These are phyloP conservation scores for Yamagishiella unicocca DNA, from an alignment of 139 green algal species.

Conservation along the genomic window DNA sequence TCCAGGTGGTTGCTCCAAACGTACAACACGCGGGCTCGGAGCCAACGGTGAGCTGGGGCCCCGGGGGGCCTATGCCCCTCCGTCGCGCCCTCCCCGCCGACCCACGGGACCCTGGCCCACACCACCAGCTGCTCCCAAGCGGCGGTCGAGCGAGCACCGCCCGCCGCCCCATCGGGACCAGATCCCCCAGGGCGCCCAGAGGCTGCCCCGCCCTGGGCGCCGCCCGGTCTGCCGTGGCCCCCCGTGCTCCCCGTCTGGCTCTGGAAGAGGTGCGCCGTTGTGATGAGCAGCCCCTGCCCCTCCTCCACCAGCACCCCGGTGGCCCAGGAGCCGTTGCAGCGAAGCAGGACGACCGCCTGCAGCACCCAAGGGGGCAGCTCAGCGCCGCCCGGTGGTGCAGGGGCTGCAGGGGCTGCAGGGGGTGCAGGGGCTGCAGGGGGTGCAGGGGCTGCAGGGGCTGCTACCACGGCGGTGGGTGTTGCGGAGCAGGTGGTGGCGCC, in stretches of 20 bases:
- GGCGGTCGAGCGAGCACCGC: no score
- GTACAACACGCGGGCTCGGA: slow-evolving; percentile 49
- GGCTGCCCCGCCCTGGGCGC: neutral
- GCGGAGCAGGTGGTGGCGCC: neutral
- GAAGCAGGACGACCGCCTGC: slow-evolving; percentile 55
- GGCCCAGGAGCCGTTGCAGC: slow-evolving; percentile 66
- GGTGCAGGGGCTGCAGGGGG: no score
- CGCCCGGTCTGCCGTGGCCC: neutral
- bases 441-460: neutral
- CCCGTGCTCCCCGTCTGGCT: neutral
- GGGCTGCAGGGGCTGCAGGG: neutral
- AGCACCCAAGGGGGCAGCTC: neutral
- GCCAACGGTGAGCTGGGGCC: neutral
- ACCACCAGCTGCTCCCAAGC: neutral
- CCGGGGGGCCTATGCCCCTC: no score
- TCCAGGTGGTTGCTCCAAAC: slow-evolving; percentile 70
- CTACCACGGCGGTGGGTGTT: neutral
- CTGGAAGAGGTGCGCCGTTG: slow-evolving; percentile 85
- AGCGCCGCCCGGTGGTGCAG: neutral
- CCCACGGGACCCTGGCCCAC: neutral
- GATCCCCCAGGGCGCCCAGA: no score
- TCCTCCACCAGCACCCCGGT: slow-evolving; percentile 74
- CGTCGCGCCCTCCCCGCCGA: neutral
- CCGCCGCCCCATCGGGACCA: no score
- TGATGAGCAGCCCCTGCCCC: slow-evolving; percentile 72